Percentiles rank a stretch among this genome's conserved stretches.
These are phyloP conservation scores for Pholiota microspora DNA, from an alignment of 768 basidiomycete genomes.

Conservation along the genomic window DNA sequence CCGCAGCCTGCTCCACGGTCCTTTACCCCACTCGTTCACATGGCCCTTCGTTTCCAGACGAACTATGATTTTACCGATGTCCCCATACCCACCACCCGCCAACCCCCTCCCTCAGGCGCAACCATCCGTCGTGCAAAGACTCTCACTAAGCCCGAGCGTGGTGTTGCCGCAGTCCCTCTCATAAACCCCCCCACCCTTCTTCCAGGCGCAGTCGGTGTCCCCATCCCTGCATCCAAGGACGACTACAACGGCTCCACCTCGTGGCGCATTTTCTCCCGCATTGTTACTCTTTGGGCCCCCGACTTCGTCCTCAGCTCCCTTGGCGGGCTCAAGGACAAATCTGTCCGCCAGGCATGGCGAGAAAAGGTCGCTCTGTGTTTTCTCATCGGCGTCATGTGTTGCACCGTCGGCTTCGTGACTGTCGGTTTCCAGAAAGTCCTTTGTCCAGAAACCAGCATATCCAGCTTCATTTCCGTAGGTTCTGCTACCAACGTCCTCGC, in stretches of 20 bases:
- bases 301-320: constrained; percentile 67
- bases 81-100: constrained; percentile 64
- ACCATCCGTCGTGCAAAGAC: constrained; percentile 91
- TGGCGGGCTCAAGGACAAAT: constrained; percentile 79
- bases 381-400: constrained; percentile 79
- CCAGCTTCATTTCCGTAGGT: constrained; percentile 54
- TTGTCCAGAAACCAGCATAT: constrained; percentile 63
- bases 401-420: constrained; percentile 83
- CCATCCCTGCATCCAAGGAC: constrained; percentile 25
- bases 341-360: constrained; percentile 88
- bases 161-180: constrained; percentile 91
- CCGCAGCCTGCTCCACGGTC: constrained; percentile 23
- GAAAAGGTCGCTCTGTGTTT: constrained; percentile 95
- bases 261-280: constrained; percentile 80
- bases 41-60: constrained; percentile 56
- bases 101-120: constrained; percentile 49
- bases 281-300: constrained; percentile 92
- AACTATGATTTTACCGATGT: constrained; percentile 58
- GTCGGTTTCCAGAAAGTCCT: constrained; percentile 92
- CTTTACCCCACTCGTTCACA: constrained; percentile 24
- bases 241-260: constrained; percentile 48
- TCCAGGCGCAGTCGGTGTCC: constrained; percentile 34
- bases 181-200: constrained; percentile 71
- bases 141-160: constrained; percentile 91
- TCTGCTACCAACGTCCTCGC: constrained; percentile 63